Percentiles rank a stretch among this genome's conserved stretches.
phyloP scores from a whole-genome alignment of 768 basidiomycete species.

The Xerocomellus intermedius region DNA sequence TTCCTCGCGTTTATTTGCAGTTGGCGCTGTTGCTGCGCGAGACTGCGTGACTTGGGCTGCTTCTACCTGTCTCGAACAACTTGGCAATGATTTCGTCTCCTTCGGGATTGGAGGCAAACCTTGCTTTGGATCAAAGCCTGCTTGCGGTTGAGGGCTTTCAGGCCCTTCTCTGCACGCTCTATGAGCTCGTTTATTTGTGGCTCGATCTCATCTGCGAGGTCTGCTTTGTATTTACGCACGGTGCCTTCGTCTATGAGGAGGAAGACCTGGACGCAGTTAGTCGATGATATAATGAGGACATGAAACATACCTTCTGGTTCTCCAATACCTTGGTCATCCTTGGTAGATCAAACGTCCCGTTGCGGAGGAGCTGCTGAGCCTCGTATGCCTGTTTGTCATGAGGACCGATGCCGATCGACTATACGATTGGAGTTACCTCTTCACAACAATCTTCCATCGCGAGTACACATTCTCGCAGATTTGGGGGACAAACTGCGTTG shows the following conservation, averaged over 20 bases:
- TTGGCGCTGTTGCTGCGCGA: conserved; percentile 46
- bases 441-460: conserved; percentile 82
- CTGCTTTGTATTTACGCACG: conserved; percentile 70
- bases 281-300: not conserved
- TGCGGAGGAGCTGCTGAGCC: conserved; percentile 64
- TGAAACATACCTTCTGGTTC: conserved; percentile 55
- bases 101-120: conserved; percentile 35
- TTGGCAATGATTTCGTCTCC: not conserved
- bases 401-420: not conserved
- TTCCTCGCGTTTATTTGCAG: conserved; percentile 62
- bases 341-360: conserved; percentile 69
- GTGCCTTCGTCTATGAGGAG: conserved; percentile 71
- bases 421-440: conserved; percentile 45
- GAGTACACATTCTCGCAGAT: conserved; percentile 70
- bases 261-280: conserved; percentile 55
- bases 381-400: conserved; percentile 51
- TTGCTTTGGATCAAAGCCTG: conserved; percentile 62
- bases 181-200: conserved; percentile 77
- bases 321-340: conserved; percentile 67
- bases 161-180: conserved; percentile 65
- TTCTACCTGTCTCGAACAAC: conserved; percentile 46
- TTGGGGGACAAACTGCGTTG: conserved; percentile 65
- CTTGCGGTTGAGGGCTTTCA: conserved; percentile 59
- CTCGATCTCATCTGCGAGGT: conserved; percentile 76
- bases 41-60: conserved; percentile 43